These are phyloP conservation scores for Pseudoneurospora amorphoporcata DNA, from an alignment of 495 filamentous ascomycete species.

Conservation along the genomic window DNA sequence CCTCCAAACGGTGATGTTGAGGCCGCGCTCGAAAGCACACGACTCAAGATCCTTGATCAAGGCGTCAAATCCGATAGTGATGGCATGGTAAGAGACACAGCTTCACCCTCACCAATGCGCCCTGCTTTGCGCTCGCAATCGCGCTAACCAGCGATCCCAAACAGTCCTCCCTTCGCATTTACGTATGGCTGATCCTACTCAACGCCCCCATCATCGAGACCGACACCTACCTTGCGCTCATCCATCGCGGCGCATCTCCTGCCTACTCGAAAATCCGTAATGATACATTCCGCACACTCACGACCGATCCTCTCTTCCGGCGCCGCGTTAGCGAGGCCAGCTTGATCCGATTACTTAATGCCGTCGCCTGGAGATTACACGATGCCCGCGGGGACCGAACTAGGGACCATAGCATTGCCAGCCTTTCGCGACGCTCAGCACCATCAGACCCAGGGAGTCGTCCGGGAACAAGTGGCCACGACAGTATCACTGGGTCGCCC, in stretches of 20 bases:
- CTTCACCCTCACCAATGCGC: not conserved
- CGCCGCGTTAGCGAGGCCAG: slow-evolving; percentile 91
- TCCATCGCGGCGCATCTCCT: slow-evolving; percentile 86
- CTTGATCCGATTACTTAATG: slow-evolving; percentile 91
- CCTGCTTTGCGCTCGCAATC: slow-evolving; percentile 1
- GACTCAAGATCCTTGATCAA: slow-evolving; percentile 66
- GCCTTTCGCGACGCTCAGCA: slow-evolving; percentile 24
- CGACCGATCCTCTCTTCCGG: slow-evolving; percentile 91
- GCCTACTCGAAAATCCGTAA: slow-evolving; percentile 96
- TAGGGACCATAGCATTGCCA: slow-evolving; percentile 18
- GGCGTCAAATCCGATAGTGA: slow-evolving; percentile 74
- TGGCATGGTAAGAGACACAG: slow-evolving; percentile 62
- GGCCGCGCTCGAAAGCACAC: slow-evolving; percentile 60
- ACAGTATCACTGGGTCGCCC: slow-evolving; percentile 29
- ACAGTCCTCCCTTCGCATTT: slow-evolving; percentile 87
- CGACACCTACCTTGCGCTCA: slow-evolving; percentile 76
- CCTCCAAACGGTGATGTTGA: slow-evolving; percentile 57
- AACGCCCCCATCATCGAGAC: slow-evolving; percentile 74
- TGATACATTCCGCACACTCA: slow-evolving; percentile 92
- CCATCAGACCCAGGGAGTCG: slow-evolving; percentile 17
- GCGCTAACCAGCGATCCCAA: not conserved
- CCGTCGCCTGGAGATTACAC: slow-evolving; percentile 84
- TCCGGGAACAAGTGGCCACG: slow-evolving; percentile 19
- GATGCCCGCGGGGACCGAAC: slow-evolving; percentile 51
- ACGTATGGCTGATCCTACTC: slow-evolving; percentile 89